Percentiles rank a stretch among this genome's conserved stretches.
phyloP scores from a whole-genome alignment of 2,329 filamentous ascomycete species.

The Fusarium buxicola region DNA sequence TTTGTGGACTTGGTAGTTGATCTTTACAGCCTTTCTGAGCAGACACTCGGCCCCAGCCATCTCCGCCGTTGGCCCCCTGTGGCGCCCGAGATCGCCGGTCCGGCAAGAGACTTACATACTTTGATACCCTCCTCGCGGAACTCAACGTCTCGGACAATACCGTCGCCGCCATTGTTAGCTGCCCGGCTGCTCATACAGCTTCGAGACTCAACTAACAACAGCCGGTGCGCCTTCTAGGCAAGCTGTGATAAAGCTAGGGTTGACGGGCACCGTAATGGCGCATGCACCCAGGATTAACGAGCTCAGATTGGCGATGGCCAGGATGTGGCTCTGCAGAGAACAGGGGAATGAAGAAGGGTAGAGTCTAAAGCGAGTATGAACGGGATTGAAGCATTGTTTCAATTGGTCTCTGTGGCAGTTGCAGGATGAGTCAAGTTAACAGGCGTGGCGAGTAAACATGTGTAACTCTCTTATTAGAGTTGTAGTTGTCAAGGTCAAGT shows the following conservation, averaged over 20 bases:
- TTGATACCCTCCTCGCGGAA: slow-evolving; percentile 55
- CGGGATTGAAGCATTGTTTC: neutral
- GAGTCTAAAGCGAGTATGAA: neutral
- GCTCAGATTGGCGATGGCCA: slow-evolving; percentile 17
- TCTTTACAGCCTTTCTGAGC: too few relatives aligned
- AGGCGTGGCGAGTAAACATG: too few relatives aligned
- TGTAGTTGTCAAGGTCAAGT: slow-evolving; percentile 34
- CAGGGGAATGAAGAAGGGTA: neutral
- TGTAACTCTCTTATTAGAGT: too few relatives aligned
- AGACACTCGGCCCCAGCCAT: slow-evolving; percentile 42
- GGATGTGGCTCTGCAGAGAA: neutral
- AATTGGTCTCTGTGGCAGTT: neutral
- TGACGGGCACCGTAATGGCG: slow-evolving; percentile 68
- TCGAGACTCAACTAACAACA: slow-evolving; percentile 66
- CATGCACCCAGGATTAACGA: slow-evolving; percentile 61
- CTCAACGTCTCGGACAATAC: slow-evolving; percentile 80
- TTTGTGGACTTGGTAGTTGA: too few relatives aligned
- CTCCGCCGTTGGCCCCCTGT: slow-evolving; percentile 77
- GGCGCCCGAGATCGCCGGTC: slow-evolving; percentile 60
- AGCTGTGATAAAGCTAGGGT: slow-evolving; percentile 66
- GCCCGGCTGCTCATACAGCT: slow-evolving; percentile 72
- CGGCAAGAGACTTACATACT: slow-evolving; percentile 17
- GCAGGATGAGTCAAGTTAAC: too few relatives aligned
- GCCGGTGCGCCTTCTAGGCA: slow-evolving; percentile 66
- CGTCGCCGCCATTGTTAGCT: slow-evolving; percentile 76